Conservation (phyloP, 2,329 filamentous ascomycete genomes). For the Fusarium equiseti region DNA sequence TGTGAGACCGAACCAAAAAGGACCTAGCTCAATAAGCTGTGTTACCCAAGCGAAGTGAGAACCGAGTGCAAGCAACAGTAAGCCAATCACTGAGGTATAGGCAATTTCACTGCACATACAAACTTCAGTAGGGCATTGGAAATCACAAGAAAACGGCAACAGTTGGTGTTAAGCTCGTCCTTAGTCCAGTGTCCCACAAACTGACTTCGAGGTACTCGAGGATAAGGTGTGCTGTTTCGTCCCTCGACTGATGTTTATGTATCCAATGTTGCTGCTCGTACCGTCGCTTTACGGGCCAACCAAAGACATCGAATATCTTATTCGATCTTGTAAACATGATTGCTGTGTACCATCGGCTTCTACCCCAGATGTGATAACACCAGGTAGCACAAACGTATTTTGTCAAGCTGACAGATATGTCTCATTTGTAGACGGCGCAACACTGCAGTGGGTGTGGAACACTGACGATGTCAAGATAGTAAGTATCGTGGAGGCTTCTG, state of each 20-base stretch:
- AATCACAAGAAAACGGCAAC: background rate
- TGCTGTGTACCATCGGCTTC: slow-evolving; percentile 29
- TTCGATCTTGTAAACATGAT: slow-evolving; percentile 19
- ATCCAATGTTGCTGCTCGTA: background rate
- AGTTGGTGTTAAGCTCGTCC: background rate
- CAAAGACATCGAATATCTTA: background rate
- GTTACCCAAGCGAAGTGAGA: background rate
- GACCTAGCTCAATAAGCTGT: background rate
- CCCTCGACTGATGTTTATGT: background rate
- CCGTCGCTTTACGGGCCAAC: slow-evolving; percentile 28
- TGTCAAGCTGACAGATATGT: slow-evolving; percentile 39
- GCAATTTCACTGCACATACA: no score
- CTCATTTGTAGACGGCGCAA: slow-evolving; percentile 12
- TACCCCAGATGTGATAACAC: slow-evolving; percentile 24
- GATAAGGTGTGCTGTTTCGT: background rate
- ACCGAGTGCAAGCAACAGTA: background rate
- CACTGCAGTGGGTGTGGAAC: background rate
- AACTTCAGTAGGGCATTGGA: background rate
- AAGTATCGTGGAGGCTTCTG: background rate
- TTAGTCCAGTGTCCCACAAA: background rate
- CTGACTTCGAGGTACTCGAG: background rate
- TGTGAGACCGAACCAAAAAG: background rate
- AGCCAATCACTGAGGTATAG: background rate
- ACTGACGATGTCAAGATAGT: slow-evolving; percentile 4
- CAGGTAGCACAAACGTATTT: slow-evolving; percentile 23